These are phyloP conservation scores for Plicaturopsis crispa DNA, from an alignment of 768 basidiomycete species.

Conservation along the genomic window DNA sequence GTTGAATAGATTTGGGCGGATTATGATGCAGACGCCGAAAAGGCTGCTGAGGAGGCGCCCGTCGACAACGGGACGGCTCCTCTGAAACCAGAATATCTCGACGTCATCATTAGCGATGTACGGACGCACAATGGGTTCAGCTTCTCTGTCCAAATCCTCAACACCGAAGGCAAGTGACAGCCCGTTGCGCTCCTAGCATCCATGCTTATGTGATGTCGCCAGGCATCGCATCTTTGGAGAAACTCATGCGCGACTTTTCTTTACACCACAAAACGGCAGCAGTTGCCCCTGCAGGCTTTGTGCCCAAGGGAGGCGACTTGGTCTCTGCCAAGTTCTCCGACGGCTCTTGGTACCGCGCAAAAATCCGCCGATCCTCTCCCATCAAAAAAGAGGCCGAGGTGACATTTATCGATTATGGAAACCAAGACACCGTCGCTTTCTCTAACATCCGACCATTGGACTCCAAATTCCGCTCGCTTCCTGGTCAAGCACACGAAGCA, in stretches of 20 bases:
- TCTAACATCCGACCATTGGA: constrained; percentile 85
- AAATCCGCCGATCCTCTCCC: constrained; percentile 78
- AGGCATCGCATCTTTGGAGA: constrained; percentile 91
- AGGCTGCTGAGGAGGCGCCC: constrained; percentile 36
- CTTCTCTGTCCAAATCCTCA: constrained; percentile 92
- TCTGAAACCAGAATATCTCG: constrained; percentile 80
- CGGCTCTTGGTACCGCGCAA: constrained; percentile 94
- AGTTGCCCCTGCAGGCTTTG: constrained; percentile 56
- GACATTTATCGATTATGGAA: constrained; percentile 92
- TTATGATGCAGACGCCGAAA: constrained; percentile 69
- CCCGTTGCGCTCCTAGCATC: background rate
- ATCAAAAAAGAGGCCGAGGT: constrained; percentile 93
- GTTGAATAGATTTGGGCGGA: constrained; percentile 75
- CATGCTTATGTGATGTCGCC: constrained; percentile 1
- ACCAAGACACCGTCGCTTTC: constrained; percentile 84
- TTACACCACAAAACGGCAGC: constrained; percentile 69
- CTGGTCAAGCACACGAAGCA: constrained; percentile 93
- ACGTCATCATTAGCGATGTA: constrained; percentile 88
- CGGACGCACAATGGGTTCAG: constrained; percentile 63
- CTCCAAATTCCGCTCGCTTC: constrained; percentile 79
- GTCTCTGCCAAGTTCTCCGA: constrained; percentile 95
- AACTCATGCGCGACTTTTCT: constrained; percentile 92
- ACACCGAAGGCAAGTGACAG: constrained; percentile 76
- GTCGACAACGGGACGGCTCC: constrained; percentile 40
- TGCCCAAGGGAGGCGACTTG: constrained; percentile 79